Evolutionary conservation across 1,284 basidiomycete species (phyloP).

Genomic region (Boletus semigastroideus): DNA sequence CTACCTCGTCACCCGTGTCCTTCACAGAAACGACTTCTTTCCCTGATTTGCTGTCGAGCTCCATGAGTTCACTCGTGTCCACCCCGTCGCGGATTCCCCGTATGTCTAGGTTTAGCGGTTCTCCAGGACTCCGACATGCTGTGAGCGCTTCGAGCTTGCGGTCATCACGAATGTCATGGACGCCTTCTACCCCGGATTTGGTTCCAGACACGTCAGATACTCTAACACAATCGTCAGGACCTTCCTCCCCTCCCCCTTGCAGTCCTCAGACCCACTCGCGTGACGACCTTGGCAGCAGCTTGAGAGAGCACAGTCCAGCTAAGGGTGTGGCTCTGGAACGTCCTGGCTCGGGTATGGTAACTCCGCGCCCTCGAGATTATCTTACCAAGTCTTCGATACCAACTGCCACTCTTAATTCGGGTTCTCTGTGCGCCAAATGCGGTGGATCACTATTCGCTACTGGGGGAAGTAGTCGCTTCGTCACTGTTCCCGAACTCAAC

Average conservation of each 20-base stretch:
- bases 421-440: constrained; percentile 56
- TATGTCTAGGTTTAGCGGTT: constrained; percentile 23
- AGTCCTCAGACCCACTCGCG: constrained; percentile 28
- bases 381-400: constrained; percentile 23
- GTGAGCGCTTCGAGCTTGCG: constrained; percentile 31
- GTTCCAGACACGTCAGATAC: constrained; percentile 61
- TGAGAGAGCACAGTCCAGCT: constrained; percentile 9
- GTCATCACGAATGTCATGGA: constrained; percentile 33
- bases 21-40: constrained; percentile 17
- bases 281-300: constrained; percentile 13
- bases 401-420: constrained; percentile 26
- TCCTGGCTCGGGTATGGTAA: constrained; percentile 13
- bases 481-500: constrained; percentile 62
- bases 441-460: constrained; percentile 54
- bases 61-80: constrained; percentile 12
- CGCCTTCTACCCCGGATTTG: constrained; percentile 58
- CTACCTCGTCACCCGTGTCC: constrained; percentile 31
- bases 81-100: constrained; percentile 35
- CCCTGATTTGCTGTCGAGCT: constrained; percentile 7
- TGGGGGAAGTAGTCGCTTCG: constrained; percentile 55
- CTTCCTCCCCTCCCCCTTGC: constrained; percentile 52
- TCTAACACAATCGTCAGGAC: constrained; percentile 52
- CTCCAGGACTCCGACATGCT: constrained; percentile 29
- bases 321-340: constrained; percentile 9
- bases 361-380: constrained; percentile 27